Evolutionary conservation across 441 rosid species (phyloP), one percentile per base, ranked within the genome.

Genomic region (Erodium trifolium): DNA sequence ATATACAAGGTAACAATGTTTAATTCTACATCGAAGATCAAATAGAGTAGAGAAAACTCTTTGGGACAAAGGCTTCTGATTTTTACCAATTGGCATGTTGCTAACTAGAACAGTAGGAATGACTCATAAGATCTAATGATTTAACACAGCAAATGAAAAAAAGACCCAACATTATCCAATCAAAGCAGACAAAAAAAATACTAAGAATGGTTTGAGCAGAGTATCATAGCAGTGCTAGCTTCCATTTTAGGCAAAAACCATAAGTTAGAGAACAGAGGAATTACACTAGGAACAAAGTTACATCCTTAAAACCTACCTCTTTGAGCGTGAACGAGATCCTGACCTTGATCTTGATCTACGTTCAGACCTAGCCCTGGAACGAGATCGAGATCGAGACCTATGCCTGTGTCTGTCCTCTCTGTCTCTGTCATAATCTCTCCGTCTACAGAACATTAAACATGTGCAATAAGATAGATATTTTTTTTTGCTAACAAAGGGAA

Each of bases 331-430:
- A 65, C 31, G 71, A 57, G 71, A 69, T 19, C 67, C 75, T 43
- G 78, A 76, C 71, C 73, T 62, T 12, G 78, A 76, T 49, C 67
- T 64, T 18, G 66, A 67, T 69, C 39, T 57, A 0, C 67, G 51
- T 45, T 45, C 51, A 45, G 51, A 71, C 62, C 67, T 71, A 66
- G 60, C 71, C 62, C 59, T 65, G 51, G 78, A 64, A 29, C 27
- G 27, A 23, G 27, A 23, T 23, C 10, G 68, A 23, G 78, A 75
- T 14, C 68, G 43, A 29, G 77, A 74, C 66, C 75, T 64, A 43
- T 39, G 76, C 27, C 75, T 70, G 63, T 70, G 69, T 62, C 77
- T 77, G 47, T 69, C 68, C 27, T 77, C 80, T 60, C 64, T 43
- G 55, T 71, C 76, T 29, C 65, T 60, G 4, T 71, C 74, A 68